Conservation (phyloP, 805 yeast species). For the Nakazawaea peltata region DNA sequence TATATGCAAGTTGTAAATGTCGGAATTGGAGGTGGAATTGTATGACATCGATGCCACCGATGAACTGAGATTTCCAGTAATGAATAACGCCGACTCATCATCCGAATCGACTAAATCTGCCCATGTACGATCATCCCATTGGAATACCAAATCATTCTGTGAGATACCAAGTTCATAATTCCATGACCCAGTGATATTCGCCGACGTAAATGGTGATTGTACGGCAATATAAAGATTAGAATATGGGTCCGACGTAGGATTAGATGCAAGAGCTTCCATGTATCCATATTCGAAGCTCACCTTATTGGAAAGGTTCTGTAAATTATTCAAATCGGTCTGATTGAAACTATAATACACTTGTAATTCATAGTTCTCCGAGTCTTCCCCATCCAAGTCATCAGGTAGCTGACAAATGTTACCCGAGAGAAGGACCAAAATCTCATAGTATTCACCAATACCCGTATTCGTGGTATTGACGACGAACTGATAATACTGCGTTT, state of each 20-base stretch:
- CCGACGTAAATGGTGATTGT: conserved; percentile 11
- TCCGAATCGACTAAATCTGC: conserved; percentile 62
- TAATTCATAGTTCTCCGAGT: conserved; percentile 15
- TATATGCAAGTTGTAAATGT: conserved; percentile 34
- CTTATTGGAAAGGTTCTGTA: conserved; percentile 11
- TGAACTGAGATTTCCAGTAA: conserved; percentile 41
- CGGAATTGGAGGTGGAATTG: conserved; percentile 4
- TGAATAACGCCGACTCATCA: conserved; percentile 54
- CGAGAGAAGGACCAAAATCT: conserved; percentile 39
- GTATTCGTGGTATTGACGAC: conserved; percentile 31
- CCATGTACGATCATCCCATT: conserved; percentile 58
- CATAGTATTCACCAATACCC: conserved; percentile 37
- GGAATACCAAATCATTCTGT: conserved; percentile 52
- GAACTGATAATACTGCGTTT: conserved; percentile 34
- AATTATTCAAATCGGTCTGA: conserved; percentile 11
- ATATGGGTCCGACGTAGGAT: conserved; percentile 10
- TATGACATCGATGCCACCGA: background rate
- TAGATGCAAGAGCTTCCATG: conserved; percentile 15
- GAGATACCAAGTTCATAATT: conserved; percentile 60
- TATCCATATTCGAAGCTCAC: conserved; percentile 17
- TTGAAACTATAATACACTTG: conserved; percentile 20
- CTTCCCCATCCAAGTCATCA: background rate
- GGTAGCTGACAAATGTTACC: conserved; percentile 42
- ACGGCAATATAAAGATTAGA: conserved; percentile 16
- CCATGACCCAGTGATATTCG: conserved; percentile 32